Evolutionary conservation across 2,329 filamentous ascomycete genomes (phyloP).

Genomic region (Penicillium sp.): DNA sequence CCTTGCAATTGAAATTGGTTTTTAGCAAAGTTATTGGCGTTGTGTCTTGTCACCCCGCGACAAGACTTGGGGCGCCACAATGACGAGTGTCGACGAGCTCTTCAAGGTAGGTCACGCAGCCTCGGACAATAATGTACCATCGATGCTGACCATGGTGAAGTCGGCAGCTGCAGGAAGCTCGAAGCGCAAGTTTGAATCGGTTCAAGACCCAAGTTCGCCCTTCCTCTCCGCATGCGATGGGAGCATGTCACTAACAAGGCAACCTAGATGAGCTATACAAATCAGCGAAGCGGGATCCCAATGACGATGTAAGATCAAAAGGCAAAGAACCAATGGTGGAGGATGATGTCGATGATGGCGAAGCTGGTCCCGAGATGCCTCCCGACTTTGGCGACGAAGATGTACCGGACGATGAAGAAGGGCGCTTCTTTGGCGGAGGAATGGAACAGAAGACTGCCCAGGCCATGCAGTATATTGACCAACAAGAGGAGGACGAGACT

Average conservation of each 20-base stretch:
- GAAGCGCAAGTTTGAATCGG: slow-evolving; percentile 56
- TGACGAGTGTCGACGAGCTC: slow-evolving; percentile 58
- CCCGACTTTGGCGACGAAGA: slow-evolving; percentile 54
- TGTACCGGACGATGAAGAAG: slow-evolving; percentile 74
- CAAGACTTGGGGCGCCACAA: slow-evolving; percentile 28
- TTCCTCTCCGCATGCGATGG: slow-evolving; percentile 40
- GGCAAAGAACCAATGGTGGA: slow-evolving; percentile 44
- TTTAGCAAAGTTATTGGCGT: neutral
- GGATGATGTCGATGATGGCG: slow-evolving; percentile 44
- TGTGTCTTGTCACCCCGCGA: neutral
- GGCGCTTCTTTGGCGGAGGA: slow-evolving; percentile 90
- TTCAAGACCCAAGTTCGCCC: slow-evolving; percentile 47
- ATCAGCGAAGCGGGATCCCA: slow-evolving; percentile 50
- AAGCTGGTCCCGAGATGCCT: slow-evolving; percentile 51
- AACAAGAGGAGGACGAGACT: slow-evolving; percentile 51
- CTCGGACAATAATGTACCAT: neutral
- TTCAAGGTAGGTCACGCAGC: slow-evolving; percentile 45
- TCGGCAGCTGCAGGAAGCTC: slow-evolving; percentile 42
- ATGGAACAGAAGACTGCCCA: slow-evolving; percentile 74
- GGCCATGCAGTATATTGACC: slow-evolving; percentile 82
- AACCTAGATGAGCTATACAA: slow-evolving; percentile 53
- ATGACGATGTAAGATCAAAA: slow-evolving; percentile 47
- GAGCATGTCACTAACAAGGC: slow-evolving; percentile 52
- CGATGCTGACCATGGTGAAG: slow-evolving; percentile 39
- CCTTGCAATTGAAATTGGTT: no score